These are phyloP conservation scores for Talaromyces ruber DNA, from an alignment of 495 filamentous ascomycete species.

Conservation along the genomic window DNA sequence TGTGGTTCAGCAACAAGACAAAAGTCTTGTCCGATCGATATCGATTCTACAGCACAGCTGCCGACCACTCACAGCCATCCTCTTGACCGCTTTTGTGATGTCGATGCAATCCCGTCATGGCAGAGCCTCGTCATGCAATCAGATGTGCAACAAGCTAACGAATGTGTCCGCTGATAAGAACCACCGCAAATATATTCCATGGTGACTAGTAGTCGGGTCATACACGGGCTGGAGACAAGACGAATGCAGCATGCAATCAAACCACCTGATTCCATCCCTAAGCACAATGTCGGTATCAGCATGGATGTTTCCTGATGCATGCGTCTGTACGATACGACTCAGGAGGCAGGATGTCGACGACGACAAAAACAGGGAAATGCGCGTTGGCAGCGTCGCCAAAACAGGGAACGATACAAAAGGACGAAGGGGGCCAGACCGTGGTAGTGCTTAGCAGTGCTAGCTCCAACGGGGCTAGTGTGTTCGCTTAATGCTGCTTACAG, in stretches of 20 bases:
- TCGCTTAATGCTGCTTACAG: not conserved
- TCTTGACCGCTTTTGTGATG: constrained; percentile 3
- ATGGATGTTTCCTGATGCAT: not conserved
- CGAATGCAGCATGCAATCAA: not conserved
- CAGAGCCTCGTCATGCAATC: not conserved
- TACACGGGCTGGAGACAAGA: not conserved
- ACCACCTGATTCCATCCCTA: not conserved
- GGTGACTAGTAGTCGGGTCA: not conserved
- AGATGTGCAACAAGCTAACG: not conserved
- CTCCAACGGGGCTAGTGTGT: not conserved
- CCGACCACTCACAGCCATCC: not conserved
- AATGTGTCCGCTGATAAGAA: not conserved
- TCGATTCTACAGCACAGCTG: not conserved
- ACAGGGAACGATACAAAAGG: not conserved
- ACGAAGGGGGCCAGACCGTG: not conserved
- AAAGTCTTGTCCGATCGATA: not conserved
- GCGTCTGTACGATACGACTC: not conserved
- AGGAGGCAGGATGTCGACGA: not conserved
- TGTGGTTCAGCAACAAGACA: too few relatives aligned
- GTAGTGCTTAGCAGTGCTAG: not conserved
- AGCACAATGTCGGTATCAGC: not conserved
- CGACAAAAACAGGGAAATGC: not conserved
- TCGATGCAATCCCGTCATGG: not conserved
- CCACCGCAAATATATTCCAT: not conserved
- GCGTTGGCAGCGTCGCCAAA: not conserved